Base-by-base conservation (phyloP, 2,329 filamentous ascomycete genomes). In the Trichophyton rubrum region DNA sequence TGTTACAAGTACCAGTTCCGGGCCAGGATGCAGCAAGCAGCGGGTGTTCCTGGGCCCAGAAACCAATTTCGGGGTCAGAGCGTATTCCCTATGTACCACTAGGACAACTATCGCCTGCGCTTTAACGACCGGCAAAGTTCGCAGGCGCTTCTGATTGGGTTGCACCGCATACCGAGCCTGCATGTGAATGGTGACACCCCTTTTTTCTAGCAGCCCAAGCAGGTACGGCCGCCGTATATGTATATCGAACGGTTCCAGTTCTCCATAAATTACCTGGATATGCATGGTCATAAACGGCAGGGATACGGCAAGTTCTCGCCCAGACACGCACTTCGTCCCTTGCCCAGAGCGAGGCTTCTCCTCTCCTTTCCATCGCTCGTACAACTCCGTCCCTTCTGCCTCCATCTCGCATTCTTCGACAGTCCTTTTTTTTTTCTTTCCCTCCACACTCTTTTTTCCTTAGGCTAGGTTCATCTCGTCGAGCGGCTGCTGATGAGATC, bases 131-230 rank as follows among this genome's bases (percentile, higher is more conserved):
- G 51, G 51, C n/a, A 35, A 27, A 33, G 27, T 35, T 35, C 51
- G 24, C 51, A 35, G 51, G 30, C 51, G 30, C 27, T 27, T 27
- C 51, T 55, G 51, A 55, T 55, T 55, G 51, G 51, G 51, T 55
- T 55, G 51, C 51, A 55, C 51, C 20, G 51, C 51, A 55, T 17
- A 3, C 15, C 15, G 51, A 35, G 51, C 15, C 24, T 55, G 51
- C 51, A 55, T 55, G 35, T 45, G 56, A 24, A 58, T 58, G 40
- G 40, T 43, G 56, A 58, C 51, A 55, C 51, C 51, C 51, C 51
- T 55, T 55, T 55, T 55, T 35, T 35, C 51, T 55, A 55, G 51
- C 33, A n/a, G 27, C 24, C 51, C 51, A 55, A 55, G 51, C 51
- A 55, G 51, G 51, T 55, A 55, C 51, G 22, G 51, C 15, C 27